phyloP scores from a whole-genome alignment of 2,329 filamentous ascomycete genomes.

The Aspergillus luchuensis region DNA sequence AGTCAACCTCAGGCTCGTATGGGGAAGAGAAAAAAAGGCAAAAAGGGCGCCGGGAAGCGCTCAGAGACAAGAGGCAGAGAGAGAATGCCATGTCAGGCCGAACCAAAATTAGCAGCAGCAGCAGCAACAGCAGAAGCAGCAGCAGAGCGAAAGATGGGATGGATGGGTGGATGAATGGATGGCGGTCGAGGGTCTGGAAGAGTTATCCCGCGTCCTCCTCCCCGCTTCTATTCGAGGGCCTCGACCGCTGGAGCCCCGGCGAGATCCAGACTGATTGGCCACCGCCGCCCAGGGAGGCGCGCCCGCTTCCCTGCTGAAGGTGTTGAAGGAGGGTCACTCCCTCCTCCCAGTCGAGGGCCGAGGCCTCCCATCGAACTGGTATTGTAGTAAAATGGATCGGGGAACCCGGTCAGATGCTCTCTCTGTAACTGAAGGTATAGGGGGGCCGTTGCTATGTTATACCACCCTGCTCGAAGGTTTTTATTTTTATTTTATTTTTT shows the following conservation, averaged over 20 bases:
- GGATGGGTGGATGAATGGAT: no score
- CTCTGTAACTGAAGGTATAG: not conserved
- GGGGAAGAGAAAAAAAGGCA: not conserved
- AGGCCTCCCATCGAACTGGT: constrained; percentile 22
- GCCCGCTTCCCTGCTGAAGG: constrained; percentile 17
- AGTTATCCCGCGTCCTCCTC: constrained; percentile 16
- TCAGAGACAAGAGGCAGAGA: not conserved
- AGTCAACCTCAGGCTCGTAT: not conserved
- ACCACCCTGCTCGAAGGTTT: no score
- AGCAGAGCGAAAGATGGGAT: not conserved
- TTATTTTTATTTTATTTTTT: no score
- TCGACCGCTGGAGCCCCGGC: constrained; percentile 20
- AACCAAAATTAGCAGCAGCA: constrained; percentile 23
- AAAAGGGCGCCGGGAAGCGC: not conserved
- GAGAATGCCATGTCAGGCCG: constrained; percentile 12
- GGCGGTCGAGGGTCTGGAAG: constrained; percentile 14
- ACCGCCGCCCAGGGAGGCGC: constrained; percentile 16
- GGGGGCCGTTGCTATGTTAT: no score
- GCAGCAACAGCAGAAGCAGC: not conserved
- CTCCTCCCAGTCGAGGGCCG: constrained; percentile 14
- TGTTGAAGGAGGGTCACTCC: constrained; percentile 16
- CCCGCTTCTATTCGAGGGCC: constrained; percentile 27
- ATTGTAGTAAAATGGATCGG: not conserved
- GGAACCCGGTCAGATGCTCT: constrained; percentile 5
- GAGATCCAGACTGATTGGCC: constrained; percentile 18